Evolutionary conservation across 176 grass and related monocot species (phyloP), one percentile per base, ranked within the genome.

Genomic region (Paspalum vaginatum): DNA sequence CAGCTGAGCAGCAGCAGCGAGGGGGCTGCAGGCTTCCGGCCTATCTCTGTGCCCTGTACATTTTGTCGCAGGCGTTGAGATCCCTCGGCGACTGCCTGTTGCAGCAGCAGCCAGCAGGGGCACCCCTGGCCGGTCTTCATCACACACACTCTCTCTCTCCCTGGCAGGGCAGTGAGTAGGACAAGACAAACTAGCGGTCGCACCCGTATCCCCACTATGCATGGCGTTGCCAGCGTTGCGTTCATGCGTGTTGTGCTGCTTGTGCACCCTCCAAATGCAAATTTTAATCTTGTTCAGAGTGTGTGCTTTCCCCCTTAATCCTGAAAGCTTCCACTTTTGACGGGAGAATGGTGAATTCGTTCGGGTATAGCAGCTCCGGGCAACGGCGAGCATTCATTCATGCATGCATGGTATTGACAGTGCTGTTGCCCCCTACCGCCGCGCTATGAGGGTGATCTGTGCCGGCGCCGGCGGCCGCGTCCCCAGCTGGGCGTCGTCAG

Each of bases 101-200:
- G 71, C 52, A 8, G 51, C 58, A 52, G 54, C 60, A 18, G 52
- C 37, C 21, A 12, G 50, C 44, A 45, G 43, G 41, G 17, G 22
- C 40, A 11, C 50, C 32, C 44, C 68, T 55, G 68, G 13, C 68
- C 46, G 76, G 25, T 68, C 26, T 43, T 68, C 76, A 41, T 9
- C 18, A 9, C 7, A 9, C 5, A 14, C 9, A 2, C 55, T 45
- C 24, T 11, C 70, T 55, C 49, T 13, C 32, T 40, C 15, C 11
- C 9, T 57, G 18, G 11, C 11, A 68, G 11, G 7, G 46, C 45
- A 39, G 61, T 37, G 76, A 40, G 61, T 53, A 17, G 62, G 62
- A 79, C 48, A 65, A 7, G 76, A 86, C 76, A 86, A 85, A 58
- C 9, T 80, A 86, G 84, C 68, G 84, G 84, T 79, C 84, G 41